Evolutionary conservation across 768 basidiomycete genomes (phyloP).

Genomic region (Hydnomerulius pinastri): DNA sequence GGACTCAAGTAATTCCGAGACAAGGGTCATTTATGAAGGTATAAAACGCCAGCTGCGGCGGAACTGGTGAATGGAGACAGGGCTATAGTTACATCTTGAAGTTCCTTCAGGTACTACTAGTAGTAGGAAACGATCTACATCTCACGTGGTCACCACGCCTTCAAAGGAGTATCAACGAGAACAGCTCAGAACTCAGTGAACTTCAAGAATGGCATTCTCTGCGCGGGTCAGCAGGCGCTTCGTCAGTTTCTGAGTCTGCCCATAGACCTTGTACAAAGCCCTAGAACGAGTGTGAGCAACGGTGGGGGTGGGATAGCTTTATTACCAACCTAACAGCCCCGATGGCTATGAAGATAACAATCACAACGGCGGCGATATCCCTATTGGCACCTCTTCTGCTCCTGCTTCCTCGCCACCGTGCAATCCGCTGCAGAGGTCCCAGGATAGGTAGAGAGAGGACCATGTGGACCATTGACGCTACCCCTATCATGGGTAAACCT

Average conservation of each 20-base stretch:
- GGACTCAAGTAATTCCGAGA: slow-evolving; percentile 60
- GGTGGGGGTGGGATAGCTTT: slow-evolving; percentile 1
- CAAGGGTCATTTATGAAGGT: slow-evolving; percentile 63
- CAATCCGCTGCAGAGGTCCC: slow-evolving; percentile 69
- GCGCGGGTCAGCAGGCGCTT: slow-evolving; percentile 67
- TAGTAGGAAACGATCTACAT: slow-evolving; percentile 17
- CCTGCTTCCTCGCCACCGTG: slow-evolving; percentile 61
- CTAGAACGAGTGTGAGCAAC: slow-evolving; percentile 38
- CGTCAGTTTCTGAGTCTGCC: slow-evolving; percentile 57
- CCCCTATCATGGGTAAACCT: slow-evolving; percentile 77
- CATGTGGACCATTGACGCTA: slow-evolving; percentile 74
- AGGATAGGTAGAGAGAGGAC: slow-evolving; percentile 63
- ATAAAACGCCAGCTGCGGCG: slow-evolving; percentile 71
- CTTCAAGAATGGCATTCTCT: slow-evolving; percentile 81
- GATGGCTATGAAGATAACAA: slow-evolving; percentile 58
- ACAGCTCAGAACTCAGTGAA: slow-evolving; percentile 42
- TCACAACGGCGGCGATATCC: slow-evolving; percentile 67
- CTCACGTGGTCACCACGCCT: no score
- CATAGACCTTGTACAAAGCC: slow-evolving; percentile 71
- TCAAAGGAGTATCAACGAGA: slow-evolving; percentile 2
- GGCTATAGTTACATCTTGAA: slow-evolving; percentile 2
- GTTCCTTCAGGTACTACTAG: no score
- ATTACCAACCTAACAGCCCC: slow-evolving; percentile 61
- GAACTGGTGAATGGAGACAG: slow-evolving; percentile 58
- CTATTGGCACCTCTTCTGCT: slow-evolving; percentile 53